Conservation (phyloP, 768 basidiomycete genomes). For the Boletus fagicola region DNA sequence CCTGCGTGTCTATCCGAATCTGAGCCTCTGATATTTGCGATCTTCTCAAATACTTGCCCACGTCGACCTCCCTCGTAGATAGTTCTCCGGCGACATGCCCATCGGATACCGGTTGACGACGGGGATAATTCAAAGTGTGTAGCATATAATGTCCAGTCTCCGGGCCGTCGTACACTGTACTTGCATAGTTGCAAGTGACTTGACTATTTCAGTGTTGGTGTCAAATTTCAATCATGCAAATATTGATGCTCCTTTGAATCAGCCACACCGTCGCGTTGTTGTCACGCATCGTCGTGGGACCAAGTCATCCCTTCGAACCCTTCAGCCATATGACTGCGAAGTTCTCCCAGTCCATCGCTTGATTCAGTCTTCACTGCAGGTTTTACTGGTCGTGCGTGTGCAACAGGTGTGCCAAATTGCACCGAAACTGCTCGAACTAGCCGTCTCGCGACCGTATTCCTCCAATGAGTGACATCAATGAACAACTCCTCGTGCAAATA, state of each 20-base stretch:
- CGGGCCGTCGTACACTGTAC: too few species aligned
- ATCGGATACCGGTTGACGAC: background rate
- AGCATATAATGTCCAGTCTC: background rate
- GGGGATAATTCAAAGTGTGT: background rate
- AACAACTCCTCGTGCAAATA: conserved; percentile 64
- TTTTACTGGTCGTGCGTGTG: background rate
- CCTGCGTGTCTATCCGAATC: too few species aligned
- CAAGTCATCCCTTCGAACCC: background rate
- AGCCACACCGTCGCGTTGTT: background rate
- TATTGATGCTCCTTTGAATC: background rate
- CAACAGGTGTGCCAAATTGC: background rate
- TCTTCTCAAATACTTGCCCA: too few species aligned
- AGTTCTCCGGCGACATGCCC: background rate
- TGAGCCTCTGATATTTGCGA: too few species aligned
- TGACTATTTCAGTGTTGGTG: too few species aligned
- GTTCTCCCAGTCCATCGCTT: background rate
- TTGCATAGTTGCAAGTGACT: background rate
- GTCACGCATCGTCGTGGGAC: background rate
- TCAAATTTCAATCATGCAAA: background rate
- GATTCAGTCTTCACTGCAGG: background rate
- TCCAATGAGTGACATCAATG: conserved; percentile 20
- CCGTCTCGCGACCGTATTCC: background rate
- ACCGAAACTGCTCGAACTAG: background rate
- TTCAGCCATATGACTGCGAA: background rate
- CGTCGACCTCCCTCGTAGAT: background rate